Evolutionary conservation across 371 early-diverging fungal species (phyloP), one percentile per base, ranked within the genome.

Genomic region (Basidiobolus heterosporus): DNA sequence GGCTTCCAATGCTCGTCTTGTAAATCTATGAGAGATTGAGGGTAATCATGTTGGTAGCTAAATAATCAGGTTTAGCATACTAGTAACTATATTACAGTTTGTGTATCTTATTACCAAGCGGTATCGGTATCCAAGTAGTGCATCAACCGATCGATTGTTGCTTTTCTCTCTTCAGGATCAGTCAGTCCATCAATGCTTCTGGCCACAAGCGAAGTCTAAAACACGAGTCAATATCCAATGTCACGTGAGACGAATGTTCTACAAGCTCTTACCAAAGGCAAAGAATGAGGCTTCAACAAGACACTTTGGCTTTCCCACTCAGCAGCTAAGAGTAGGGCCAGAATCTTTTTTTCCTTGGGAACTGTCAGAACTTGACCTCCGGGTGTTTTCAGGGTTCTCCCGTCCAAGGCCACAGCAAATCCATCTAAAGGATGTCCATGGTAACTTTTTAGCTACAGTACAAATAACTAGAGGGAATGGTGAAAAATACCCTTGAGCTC

Each of bases 241-340:
- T 38, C 13, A n/a, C 4, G 17, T 37, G 17, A 35, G 1, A 38
- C 13, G 36, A 15, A 46, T 16, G 24, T 38, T 18, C 36, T 37
- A 30, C 24, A 18, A 2, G 15, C 6, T 36, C 62, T 53, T 66
- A 82, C 87, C 76, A 94, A 69, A 7, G 91, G 90, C 22, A 94
- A 69, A 4, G 91, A 74, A 54, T 89, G 85, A 2, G 82, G 65
- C 58, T 88, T 88, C 20, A 90, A 56, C 36, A 75, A 55, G 39
- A 72, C 67, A 22, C 70, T 75, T 61, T 88, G 89, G 41, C 76
- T 67, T 57, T 94, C 90, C 96, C 96, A 95, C 60, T 95, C 96
- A 16, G 75, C 88, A 7, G 90, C 90, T 36, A 88, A 72, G 51
- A 91, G 65, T 40, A 75, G 56, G 13, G 91, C 96, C 30, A 90